These are phyloP conservation scores for Sanghuangporus weigelae DNA, from an alignment of 1,284 basidiomycete genomes.

Conservation along the genomic window DNA sequence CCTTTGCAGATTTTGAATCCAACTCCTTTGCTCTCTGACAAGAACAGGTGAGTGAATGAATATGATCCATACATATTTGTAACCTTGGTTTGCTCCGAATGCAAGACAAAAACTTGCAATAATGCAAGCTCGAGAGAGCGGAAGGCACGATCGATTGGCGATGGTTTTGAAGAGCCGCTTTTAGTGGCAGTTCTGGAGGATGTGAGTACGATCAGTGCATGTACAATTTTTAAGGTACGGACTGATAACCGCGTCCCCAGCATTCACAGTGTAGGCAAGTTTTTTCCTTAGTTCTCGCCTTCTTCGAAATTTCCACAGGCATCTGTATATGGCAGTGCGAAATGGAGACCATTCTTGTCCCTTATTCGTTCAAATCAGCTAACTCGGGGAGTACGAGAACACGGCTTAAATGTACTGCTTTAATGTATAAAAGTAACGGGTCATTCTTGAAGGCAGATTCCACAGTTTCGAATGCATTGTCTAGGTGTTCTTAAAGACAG, in stretches of 20 bases:
- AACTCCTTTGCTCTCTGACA: constrained; percentile 1
- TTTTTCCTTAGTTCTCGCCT: not conserved
- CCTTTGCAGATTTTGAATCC: not conserved
- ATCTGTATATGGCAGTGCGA: not conserved
- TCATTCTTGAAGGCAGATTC: constrained; percentile 5
- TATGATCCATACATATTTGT: not conserved
- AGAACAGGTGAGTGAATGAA: not conserved
- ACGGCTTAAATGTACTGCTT: not conserved
- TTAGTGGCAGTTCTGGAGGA: not conserved
- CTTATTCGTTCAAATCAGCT: too few species aligned
- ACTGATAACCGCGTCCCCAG: not conserved
- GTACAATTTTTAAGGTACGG: not conserved
- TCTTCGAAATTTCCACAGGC: not conserved
- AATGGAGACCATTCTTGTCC: too few species aligned
- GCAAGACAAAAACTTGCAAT: not conserved
- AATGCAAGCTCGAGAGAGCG: not conserved
- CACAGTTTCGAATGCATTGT: not conserved
- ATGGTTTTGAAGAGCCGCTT: not conserved
- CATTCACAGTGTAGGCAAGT: not conserved
- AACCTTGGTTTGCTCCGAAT: not conserved
- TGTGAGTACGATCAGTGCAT: not conserved
- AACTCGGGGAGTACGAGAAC: not conserved
- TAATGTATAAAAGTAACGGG: not conserved
- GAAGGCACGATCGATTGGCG: not conserved
- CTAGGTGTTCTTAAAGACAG: constrained; percentile 7